A percentile compares a stretch with the other conserved stretches of the same genome.
These are phyloP conservation scores for Pisolithus orientalis DNA, from an alignment of 768 basidiomycete species.

Conservation along the genomic window DNA sequence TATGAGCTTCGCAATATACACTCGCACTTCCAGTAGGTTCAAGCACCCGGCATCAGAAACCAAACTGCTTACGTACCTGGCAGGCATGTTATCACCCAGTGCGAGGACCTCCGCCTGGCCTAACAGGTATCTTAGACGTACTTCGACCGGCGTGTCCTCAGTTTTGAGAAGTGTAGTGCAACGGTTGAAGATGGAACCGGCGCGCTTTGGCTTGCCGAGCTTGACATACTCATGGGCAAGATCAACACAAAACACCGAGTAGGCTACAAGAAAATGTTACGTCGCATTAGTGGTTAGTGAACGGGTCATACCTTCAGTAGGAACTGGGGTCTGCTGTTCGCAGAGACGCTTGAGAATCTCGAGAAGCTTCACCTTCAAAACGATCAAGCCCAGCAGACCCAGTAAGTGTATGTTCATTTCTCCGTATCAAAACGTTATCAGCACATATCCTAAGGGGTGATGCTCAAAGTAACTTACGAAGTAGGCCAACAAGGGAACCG, in stretches of 20 bases:
- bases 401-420: constrained; percentile 57
- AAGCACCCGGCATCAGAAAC: neutral
- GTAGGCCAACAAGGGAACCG: constrained; percentile 35
- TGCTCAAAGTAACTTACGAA: constrained; percentile 39
- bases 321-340: constrained; percentile 37
- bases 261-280: constrained; percentile 35
- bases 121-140: constrained; percentile 50
- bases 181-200: constrained; percentile 57
- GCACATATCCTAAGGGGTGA: neutral
- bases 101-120: constrained; percentile 64
- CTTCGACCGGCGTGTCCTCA: constrained; percentile 44
- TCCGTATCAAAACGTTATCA: constrained; percentile 16
- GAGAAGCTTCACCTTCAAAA: constrained; percentile 64
- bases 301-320: constrained; percentile 40
- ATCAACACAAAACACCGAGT: constrained; percentile 56
- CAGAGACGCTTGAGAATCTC: constrained; percentile 57
- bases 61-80: constrained; percentile 41
- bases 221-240: constrained; percentile 76
- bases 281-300: neutral
- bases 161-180: constrained; percentile 41
- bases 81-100: constrained; percentile 46
- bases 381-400: constrained; percentile 59
- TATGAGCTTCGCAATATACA: constrained; percentile 57
- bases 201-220: constrained; percentile 69
- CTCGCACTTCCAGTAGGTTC: constrained; percentile 30